A percentile compares a stretch with the other conserved stretches of the same genome.
Conservation (phyloP, 768 basidiomycete species). For the Boletus patriciae region DNA sequence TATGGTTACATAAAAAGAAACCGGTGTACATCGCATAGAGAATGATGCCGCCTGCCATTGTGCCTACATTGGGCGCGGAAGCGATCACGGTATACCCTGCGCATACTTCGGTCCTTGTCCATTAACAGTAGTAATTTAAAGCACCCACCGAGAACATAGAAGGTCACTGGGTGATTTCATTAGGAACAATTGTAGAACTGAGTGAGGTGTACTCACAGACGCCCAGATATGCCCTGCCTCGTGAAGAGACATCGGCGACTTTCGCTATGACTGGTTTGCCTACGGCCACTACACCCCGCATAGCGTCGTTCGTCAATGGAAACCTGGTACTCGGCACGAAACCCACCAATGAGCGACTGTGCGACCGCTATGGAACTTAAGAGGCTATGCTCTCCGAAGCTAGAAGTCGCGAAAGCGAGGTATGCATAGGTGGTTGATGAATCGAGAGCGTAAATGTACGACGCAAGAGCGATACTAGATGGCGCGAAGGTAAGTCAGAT, state of each 20-base stretch:
- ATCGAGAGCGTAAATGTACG: conserved; percentile 78
- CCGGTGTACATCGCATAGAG: conserved; percentile 52
- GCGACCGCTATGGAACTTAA: conserved; percentile 56
- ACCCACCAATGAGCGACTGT: conserved; percentile 53
- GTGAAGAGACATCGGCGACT: conserved; percentile 67
- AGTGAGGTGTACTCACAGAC: conserved; percentile 47
- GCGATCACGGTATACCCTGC: conserved; percentile 55
- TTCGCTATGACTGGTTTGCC: conserved; percentile 74
- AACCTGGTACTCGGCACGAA: neutral
- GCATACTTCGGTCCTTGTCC: neutral
- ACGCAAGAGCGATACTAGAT: conserved; percentile 56
- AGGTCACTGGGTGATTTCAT: conserved; percentile 39
- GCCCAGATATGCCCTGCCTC: conserved; percentile 59
- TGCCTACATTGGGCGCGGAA: conserved; percentile 44
- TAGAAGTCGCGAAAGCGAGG: conserved; percentile 55
- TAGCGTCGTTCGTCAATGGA: conserved; percentile 12
- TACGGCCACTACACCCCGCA: conserved; percentile 39
- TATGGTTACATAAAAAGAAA: neutral
- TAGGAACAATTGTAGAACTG: neutral
- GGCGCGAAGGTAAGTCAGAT: neutral
- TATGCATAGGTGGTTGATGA: conserved; percentile 68
- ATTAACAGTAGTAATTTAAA: neutral
- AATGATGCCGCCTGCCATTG: conserved; percentile 55
- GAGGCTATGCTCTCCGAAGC: conserved; percentile 52
- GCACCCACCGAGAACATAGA: conserved; percentile 56